Evolutionary conservation across 2,329 filamentous ascomycete genomes (phyloP).

Genomic region (Paecilomyces variotii): DNA sequence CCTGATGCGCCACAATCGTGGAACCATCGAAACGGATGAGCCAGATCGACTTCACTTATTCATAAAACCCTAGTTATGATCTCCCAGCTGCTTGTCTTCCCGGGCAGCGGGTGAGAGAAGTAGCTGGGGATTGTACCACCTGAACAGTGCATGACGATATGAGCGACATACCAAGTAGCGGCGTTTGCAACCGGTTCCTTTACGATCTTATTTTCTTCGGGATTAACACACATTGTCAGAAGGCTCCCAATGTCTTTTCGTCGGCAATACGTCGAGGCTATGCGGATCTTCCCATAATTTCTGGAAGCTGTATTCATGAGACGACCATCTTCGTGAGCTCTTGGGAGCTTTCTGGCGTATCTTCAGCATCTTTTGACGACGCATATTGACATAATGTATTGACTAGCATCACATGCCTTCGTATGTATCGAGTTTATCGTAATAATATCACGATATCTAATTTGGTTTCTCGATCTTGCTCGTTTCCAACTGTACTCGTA

Average conservation of each 20-base stretch:
- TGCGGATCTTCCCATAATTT: background rate
- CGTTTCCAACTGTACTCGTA: background rate
- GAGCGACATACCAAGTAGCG: background rate
- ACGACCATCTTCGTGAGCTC: background rate
- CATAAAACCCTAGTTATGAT: background rate
- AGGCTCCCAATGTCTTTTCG: background rate
- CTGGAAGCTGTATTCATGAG: background rate
- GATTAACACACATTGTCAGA: background rate
- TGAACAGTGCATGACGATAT: background rate
- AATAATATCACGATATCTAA: slow-evolving; percentile 17
- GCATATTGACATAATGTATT: background rate
- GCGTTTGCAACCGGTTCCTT: background rate
- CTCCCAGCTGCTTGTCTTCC: background rate
- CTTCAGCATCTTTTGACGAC: background rate
- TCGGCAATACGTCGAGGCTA: background rate
- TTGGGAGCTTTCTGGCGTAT: background rate
- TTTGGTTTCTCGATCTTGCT: background rate
- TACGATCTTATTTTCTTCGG: background rate
- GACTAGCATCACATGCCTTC: background rate
- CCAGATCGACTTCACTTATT: background rate
- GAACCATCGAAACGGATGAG: background rate
- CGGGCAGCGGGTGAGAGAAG: background rate
- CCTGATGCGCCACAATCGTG: background rate
- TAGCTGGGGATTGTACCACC: background rate
- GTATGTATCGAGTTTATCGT: background rate